Conservation (phyloP, 2,329 filamentous ascomycete genomes). For the Aspergillus sergii region DNA sequence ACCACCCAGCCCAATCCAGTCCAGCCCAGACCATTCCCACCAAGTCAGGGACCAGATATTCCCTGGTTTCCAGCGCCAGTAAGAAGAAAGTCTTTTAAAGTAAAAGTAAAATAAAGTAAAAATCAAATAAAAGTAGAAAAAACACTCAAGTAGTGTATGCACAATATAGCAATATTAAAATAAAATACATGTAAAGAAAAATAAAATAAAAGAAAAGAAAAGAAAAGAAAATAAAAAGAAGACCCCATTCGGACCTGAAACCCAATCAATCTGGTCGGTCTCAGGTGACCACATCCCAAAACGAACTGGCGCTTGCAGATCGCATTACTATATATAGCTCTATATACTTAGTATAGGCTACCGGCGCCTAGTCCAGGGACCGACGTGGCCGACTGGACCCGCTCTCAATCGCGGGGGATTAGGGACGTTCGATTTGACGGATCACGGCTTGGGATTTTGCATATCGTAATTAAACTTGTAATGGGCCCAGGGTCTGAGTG, state of each 20-base stretch:
- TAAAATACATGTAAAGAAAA: background rate
- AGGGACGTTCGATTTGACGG: slow-evolving; percentile 1
- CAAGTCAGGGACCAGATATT: background rate
- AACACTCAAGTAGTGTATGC: background rate
- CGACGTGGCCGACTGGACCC: slow-evolving; percentile 2
- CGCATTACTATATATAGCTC: background rate
- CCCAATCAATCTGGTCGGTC: background rate
- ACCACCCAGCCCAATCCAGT: background rate
- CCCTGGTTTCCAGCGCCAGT: background rate
- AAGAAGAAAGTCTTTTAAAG: background rate
- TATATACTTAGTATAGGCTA: background rate
- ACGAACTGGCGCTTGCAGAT: background rate
- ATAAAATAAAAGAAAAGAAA: background rate
- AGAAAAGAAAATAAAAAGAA: background rate
- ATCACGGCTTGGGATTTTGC: slow-evolving; percentile 1
- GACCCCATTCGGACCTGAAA: background rate
- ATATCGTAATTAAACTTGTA: slow-evolving; percentile 10
- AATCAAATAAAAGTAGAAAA: background rate
- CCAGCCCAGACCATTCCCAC: background rate
- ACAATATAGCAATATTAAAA: background rate
- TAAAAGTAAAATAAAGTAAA: background rate
- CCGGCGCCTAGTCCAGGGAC: background rate
- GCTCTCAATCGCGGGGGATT: slow-evolving; percentile 4
- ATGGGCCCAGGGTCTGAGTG: slow-evolving; percentile 5
- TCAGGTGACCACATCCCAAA: slow-evolving; percentile 4